Base-by-base conservation (phyloP, 768 basidiomycete genomes). In the Erythrobasidium yunnanense region DNA sequence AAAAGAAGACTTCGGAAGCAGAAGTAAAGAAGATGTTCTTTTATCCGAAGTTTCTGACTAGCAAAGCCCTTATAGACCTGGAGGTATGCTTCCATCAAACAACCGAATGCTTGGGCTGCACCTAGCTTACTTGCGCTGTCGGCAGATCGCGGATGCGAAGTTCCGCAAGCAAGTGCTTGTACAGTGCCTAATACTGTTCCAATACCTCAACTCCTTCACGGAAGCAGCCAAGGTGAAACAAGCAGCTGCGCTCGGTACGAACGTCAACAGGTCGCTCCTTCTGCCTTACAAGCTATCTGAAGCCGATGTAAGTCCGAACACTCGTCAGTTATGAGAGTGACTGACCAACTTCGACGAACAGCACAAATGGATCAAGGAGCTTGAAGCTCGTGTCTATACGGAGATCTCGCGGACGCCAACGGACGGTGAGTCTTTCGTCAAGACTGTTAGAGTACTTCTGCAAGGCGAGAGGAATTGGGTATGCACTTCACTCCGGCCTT, bases 131-230 rank as follows among this genome's bases (percentile, higher is more conserved):
- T 66, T 50, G 68, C 50, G 25, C 70, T 66, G 18, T 52, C 32
- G n/a, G 5, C 73, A 91, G 90, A 83, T 92, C 56, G 86, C 89
- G 22, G 90, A 92, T 72, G 87, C 87, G 0, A 83, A 87, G 71
- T 95, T 95, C 79, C 86, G 90, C n/a, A 84, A 89, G 17, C 91
- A 93, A 77, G 84, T 91, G 76, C 80, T 93, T 20, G 85, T 92
- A 73, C 90, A 95, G 66, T 65, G 73, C 38, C 70, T 74, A 25
- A 75, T 77, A 65, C 71, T 76, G 23, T 68, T 73, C 30, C 72
- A 74, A 32, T 72, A 74, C 69, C 80, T 91, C 27, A 79, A 85
- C 22, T 83, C 80, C 1, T 88, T 88, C 73, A 88, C 87, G 0
- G 85, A 85, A 69, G 68, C 80, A 1, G 80, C 81, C 0, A 88